These are phyloP conservation scores for Penicillium tannophilum DNA, from an alignment of 495 filamentous ascomycete species.

Conservation along the genomic window DNA sequence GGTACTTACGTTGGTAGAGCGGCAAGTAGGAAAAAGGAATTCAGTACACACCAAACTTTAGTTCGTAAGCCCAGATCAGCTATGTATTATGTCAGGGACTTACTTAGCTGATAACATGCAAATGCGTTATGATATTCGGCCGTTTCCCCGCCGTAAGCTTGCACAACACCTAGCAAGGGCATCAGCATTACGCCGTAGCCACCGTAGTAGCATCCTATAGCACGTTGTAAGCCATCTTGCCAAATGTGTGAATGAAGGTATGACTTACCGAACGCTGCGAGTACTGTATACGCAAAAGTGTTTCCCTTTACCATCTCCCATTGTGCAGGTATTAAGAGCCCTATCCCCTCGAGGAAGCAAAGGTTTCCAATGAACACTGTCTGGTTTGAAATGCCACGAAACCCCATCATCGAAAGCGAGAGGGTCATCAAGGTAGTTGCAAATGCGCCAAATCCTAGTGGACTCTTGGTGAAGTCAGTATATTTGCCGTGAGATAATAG, in stretches of 20 bases:
- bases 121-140: no score
- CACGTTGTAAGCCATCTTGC: background rate
- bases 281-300: slow-evolving; percentile 16
- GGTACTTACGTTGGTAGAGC: no score
- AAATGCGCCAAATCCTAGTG: slow-evolving; percentile 15
- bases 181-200: slow-evolving; percentile 28
- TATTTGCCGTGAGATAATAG: no score
- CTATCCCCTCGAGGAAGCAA: slow-evolving; percentile 14
- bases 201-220: slow-evolving; percentile 24
- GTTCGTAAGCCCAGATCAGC: no score
- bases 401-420: slow-evolving; percentile 17
- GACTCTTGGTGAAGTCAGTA: background rate
- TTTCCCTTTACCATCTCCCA: slow-evolving; percentile 21
- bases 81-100: no score
- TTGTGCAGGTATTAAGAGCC: slow-evolving; percentile 17
- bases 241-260: background rate
- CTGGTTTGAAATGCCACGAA: slow-evolving; percentile 12
- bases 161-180: slow-evolving; percentile 23
- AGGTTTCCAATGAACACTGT: slow-evolving; percentile 18
- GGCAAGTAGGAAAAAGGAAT: no score
- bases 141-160: slow-evolving; percentile 22
- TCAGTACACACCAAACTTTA: no score
- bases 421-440: slow-evolving; percentile 17
- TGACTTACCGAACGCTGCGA: slow-evolving; percentile 28
- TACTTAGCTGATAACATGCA: no score